Evolutionary conservation across 768 basidiomycete genomes (phyloP), one percentile per base, ranked within the genome.

Genomic region (Vararia minispora): DNA sequence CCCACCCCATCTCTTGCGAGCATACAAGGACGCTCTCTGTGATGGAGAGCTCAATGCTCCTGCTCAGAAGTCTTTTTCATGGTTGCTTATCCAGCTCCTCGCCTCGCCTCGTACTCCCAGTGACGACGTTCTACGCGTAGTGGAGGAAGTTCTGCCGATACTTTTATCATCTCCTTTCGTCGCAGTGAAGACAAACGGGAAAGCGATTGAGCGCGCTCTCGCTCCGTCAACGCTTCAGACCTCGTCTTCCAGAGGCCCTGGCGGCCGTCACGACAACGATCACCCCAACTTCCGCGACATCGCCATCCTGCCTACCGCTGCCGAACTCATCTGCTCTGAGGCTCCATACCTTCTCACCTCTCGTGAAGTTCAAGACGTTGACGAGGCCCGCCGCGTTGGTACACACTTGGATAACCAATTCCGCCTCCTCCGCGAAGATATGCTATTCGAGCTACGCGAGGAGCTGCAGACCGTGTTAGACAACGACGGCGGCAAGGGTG

Each of bases 211-310:
- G 42, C 55, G 66, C 25, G 54, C 65, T 23, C 25, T 65, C 23
- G 49, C 56, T 24, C n/a, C n/a, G n/a, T n/a, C n/a, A n/a, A n/a
- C n/a, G n/a, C n/a, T n/a, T n/a, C n/a, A n/a, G n/a, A n/a, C n/a
- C n/a, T n/a, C n/a, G n/a, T n/a, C n/a, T n/a, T 56, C 59, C 8
- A 45, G 50, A 20, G 52, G 47, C 5, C 72, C 79, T 1, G 80
- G 80, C 0, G 79, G 79, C 3, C 64, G 80, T 3, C 80, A 82
- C 40, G 77, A 80, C 46, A 82, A 83, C 36, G 79, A 83, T 51
- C 72, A 72, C 33, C 55, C 55, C 11, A 66, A 79, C 37, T 82
- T 78, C 44, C 69, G 71, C 5, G 43, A 68, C 7, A 76, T 82
- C 16, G 55, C 71, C n/a, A 74, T 83, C 29, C 56, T 77, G 5